Evolutionary conservation across 2,329 filamentous ascomycete species (phyloP).

Genomic region (Clonostachys rosea): DNA sequence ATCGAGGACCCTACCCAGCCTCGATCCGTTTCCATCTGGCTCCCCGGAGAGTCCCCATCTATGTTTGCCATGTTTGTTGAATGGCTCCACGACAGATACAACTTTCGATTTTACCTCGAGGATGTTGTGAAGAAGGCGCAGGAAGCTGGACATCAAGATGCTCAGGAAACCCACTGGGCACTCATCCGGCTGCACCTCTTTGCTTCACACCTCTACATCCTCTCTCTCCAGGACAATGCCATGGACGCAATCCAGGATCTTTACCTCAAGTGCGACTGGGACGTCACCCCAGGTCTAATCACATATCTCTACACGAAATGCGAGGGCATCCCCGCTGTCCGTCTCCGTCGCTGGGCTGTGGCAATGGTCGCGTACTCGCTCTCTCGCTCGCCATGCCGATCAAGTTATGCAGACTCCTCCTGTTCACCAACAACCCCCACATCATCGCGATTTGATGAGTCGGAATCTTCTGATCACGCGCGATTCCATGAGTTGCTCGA

Average conservation of each 20-base stretch:
- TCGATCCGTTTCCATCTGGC: conserved; percentile 23
- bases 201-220: conserved; percentile 43
- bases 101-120: conserved; percentile 38
- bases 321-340: conserved; percentile 40
- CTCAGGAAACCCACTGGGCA: conserved; percentile 46
- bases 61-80: conserved; percentile 50
- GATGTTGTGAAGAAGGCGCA: conserved; percentile 24
- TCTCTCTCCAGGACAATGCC: conserved; percentile 47
- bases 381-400: conserved; percentile 8
- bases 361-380: conserved; percentile 57
- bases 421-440: conserved; percentile 3
- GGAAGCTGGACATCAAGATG: conserved; percentile 15
- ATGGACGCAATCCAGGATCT: conserved; percentile 57
- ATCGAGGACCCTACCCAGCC: conserved; percentile 27
- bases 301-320: conserved; percentile 49
- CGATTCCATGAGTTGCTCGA: conserved; percentile 37
- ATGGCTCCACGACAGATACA: conserved; percentile 39
- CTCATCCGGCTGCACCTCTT: conserved; percentile 54
- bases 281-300: conserved; percentile 46
- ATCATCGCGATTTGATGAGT: conserved; percentile 18
- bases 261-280: conserved; percentile 54
- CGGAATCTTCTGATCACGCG: conserved; percentile 16
- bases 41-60: conserved; percentile 40
- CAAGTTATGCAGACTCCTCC: conserved; percentile 4
- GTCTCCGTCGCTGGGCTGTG: conserved; percentile 54